Evolutionary conservation across 371 early-diverging fungal genomes (phyloP).

Genomic region (Parasitella parasitica): DNA sequence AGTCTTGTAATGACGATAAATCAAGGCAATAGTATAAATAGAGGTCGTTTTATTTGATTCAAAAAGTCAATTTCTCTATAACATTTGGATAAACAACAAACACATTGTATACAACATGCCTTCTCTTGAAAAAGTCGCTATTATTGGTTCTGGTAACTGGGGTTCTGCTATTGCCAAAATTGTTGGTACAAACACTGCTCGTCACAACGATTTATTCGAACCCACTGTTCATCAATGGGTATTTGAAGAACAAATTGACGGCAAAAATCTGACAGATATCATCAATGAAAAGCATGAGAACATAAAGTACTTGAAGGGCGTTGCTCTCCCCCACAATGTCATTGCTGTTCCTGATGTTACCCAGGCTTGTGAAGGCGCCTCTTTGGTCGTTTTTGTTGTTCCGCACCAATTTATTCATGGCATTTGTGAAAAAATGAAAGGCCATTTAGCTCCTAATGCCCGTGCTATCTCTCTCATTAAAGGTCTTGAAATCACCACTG

Average conservation of each 20-base stretch:
- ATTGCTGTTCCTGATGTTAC: slow-evolving; percentile 68
- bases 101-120: not conserved
- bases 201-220: slow-evolving; percentile 66
- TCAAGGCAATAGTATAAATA: slow-evolving; percentile 1
- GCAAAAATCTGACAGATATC: slow-evolving; percentile 84
- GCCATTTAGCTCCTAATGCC: slow-evolving; percentile 56
- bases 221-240: slow-evolving; percentile 91
- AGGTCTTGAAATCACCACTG: slow-evolving; percentile 79
- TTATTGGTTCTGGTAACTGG: slow-evolving; percentile 95
- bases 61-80: not conserved
- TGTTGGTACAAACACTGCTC: slow-evolving; percentile 79
- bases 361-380: slow-evolving; percentile 77
- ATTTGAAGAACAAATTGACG: slow-evolving; percentile 84
- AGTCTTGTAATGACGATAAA: not conserved
- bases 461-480: slow-evolving; percentile 91
- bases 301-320: slow-evolving; percentile 91
- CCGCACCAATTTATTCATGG: slow-evolving; percentile 96
- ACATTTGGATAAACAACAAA: not conserved
- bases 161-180: slow-evolving; percentile 96
- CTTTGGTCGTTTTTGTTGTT: slow-evolving; percentile 91
- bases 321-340: slow-evolving; percentile 83
- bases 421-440: slow-evolving; percentile 59
- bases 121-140: slow-evolving; percentile 5
- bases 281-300: slow-evolving; percentile 96
- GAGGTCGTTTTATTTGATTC: not conserved